Conservation (phyloP, 768 basidiomycete species). For the Saitozyma podzolica region DNA sequence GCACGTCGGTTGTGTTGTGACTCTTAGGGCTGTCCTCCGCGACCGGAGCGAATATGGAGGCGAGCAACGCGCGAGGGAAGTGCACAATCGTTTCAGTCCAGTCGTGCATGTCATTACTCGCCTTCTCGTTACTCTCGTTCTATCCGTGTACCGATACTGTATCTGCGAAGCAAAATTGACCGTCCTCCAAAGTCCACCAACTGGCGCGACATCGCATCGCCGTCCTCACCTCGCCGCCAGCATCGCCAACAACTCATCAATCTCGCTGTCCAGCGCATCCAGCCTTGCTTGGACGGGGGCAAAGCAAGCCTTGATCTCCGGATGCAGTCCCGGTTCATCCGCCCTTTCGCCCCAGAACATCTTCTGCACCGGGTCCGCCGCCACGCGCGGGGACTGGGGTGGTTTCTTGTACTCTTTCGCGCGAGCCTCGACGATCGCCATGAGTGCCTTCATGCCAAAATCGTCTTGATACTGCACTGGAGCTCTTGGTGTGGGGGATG, state of each 20-base stretch:
- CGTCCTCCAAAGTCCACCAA: no score
- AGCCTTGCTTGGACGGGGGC: conserved; percentile 31
- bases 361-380: conserved; percentile 38
- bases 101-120: no score
- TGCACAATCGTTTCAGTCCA: no score
- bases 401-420: conserved; percentile 28
- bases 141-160: no score
- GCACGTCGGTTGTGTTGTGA: no score
- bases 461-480: conserved; percentile 60
- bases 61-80: no score
- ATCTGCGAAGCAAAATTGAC: no score
- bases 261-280: conserved; percentile 46
- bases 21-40: no score
- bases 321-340: conserved; percentile 24
- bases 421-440: conserved; percentile 74
- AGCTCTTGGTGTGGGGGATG: conserved; percentile 54
- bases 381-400: neutral
- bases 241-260: conserved; percentile 41
- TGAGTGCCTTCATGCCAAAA: conserved; percentile 81
- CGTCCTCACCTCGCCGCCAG: conserved; percentile 6
- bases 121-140: no score
- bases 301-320: conserved; percentile 35
- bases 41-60: no score
- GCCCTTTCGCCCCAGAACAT: conserved; percentile 36
- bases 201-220: no score